A percentile compares a stretch with the other conserved stretches of the same genome.
phyloP scores from a whole-genome alignment of 2,329 filamentous ascomycete genomes.

The Tolypocladium ovalisporum region DNA sequence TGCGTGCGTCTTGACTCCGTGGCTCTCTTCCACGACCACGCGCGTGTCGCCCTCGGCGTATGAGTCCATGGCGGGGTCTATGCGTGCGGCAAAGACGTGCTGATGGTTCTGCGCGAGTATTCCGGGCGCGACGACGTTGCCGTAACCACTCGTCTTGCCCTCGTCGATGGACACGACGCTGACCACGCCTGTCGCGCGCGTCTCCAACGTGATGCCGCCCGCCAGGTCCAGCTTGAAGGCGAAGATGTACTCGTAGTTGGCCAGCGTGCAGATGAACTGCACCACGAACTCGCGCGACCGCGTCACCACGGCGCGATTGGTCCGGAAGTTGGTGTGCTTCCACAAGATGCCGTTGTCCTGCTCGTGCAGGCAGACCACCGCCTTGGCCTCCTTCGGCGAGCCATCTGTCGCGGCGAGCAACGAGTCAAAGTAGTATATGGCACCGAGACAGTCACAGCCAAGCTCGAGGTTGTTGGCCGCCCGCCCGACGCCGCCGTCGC shows the following conservation, averaged over 20 bases:
- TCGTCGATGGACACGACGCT: constrained; percentile 48
- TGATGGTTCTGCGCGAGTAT: constrained; percentile 60
- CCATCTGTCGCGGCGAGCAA: constrained; percentile 43
- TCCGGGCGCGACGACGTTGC: constrained; percentile 52
- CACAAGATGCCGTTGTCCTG: constrained; percentile 60
- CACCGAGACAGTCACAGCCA: constrained; percentile 60
- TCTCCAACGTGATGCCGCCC: constrained; percentile 50
- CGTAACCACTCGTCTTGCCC: constrained; percentile 39
- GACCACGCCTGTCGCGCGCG: constrained; percentile 55
- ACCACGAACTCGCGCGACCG: constrained; percentile 53
- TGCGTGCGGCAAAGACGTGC: constrained; percentile 54
- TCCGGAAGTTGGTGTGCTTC: constrained; percentile 64
- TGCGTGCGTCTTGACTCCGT: constrained; percentile 27
- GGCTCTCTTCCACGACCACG: constrained; percentile 30
- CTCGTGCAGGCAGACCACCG: constrained; percentile 59
- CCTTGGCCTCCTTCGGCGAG: constrained; percentile 36
- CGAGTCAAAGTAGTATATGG: constrained; percentile 53
- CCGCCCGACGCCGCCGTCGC: constrained; percentile 56
- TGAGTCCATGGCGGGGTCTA: constrained; percentile 52
- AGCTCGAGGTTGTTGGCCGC: constrained; percentile 58
- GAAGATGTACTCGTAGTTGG: constrained; percentile 58
- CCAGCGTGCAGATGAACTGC: constrained; percentile 58
- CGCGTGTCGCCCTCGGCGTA: constrained; percentile 35
- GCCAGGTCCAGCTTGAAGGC: constrained; percentile 48
- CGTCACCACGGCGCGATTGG: constrained; percentile 46